Percentiles rank a stretch among this genome's conserved stretches.
Conservation (phyloP, 192 early-diverging fungal genomes). For the Backusella circina region DNA sequence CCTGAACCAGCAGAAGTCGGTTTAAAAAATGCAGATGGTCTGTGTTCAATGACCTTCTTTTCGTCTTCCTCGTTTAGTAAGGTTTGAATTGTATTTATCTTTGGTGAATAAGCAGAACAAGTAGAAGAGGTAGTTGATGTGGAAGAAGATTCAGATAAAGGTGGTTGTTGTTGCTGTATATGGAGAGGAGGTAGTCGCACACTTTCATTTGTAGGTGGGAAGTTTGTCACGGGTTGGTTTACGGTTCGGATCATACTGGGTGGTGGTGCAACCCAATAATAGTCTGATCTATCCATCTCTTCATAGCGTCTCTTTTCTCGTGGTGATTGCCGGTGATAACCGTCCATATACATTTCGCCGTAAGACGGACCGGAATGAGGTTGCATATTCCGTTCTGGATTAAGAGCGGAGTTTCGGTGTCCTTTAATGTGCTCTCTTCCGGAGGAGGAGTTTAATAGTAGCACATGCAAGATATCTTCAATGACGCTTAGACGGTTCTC, state of each 20-base stretch:
- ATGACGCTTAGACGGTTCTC: constrained; percentile 18
- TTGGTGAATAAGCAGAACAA: not conserved
- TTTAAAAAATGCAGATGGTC: constrained; percentile 4
- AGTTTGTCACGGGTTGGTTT: not conserved
- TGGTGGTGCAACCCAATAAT: not conserved
- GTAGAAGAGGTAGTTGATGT: constrained; percentile 16
- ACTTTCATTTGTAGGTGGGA: not conserved
- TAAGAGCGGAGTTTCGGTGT: constrained; percentile 2
- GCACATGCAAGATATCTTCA: constrained; percentile 16
- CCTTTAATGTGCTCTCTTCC: not conserved
- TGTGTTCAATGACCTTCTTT: constrained; percentile 2
- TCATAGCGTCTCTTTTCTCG: not conserved
- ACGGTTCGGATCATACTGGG: not conserved
- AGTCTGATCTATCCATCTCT: not conserved
- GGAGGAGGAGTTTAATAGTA: constrained; percentile 4
- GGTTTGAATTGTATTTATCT: constrained; percentile 13
- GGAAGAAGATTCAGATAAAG: constrained; percentile 18
- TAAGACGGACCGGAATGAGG: constrained; percentile 18
- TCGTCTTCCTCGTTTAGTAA: constrained; percentile 2
- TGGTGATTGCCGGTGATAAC: not conserved
- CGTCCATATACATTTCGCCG: constrained; percentile 1
- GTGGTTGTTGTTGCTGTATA: not conserved
- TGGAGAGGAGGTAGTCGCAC: not conserved
- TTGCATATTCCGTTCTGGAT: constrained; percentile 7
- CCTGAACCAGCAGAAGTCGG: constrained; percentile 5